phyloP scores from a whole-genome alignment of 2,329 filamentous ascomycete genomes.

The Coniella lustricola region DNA sequence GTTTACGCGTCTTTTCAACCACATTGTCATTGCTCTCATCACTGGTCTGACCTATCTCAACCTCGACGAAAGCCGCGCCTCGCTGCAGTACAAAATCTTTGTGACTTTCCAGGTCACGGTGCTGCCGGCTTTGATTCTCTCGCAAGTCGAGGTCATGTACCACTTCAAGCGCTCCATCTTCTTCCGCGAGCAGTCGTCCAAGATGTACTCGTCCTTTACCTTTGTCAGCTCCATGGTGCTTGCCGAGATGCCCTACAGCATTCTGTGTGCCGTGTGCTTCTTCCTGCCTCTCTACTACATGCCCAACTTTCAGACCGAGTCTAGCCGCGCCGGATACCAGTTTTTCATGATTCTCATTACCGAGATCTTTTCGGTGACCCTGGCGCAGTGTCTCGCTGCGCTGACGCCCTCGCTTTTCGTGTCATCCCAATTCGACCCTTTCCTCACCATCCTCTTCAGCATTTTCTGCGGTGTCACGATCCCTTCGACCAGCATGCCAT shows the following conservation, averaged over 20 bases:
- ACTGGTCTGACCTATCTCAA: constrained; percentile 75
- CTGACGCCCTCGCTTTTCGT: constrained; percentile 75
- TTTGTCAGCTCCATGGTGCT: constrained; percentile 74
- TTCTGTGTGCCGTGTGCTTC: constrained; percentile 73
- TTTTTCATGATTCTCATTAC: constrained; percentile 81
- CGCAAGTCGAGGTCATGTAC: constrained; percentile 79
- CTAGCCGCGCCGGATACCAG: constrained; percentile 70
- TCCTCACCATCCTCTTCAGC: constrained; percentile 73
- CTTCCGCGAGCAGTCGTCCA: constrained; percentile 78
- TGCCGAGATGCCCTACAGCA: constrained; percentile 76
- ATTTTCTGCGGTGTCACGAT: constrained; percentile 87
- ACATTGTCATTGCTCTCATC: constrained; percentile 69
- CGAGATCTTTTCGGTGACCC: constrained; percentile 75
- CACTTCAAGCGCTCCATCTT: constrained; percentile 73
- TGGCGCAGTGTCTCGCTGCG: constrained; percentile 70
- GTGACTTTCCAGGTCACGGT: constrained; percentile 87
- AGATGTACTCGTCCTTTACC: constrained; percentile 76
- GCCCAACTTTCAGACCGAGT: constrained; percentile 59
- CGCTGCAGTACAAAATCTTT: constrained; percentile 80
- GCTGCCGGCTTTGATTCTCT: constrained; percentile 73
- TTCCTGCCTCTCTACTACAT: constrained; percentile 82
- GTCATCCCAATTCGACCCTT: constrained; percentile 71
- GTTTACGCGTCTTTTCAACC: constrained; percentile 81
- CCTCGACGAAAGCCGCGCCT: constrained; percentile 66
- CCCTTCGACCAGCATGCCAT: constrained; percentile 67